Evolutionary conservation across 2,329 filamentous ascomycete genomes (phyloP), one percentile per base, ranked within the genome.

Genomic region (Coniella vitis): DNA sequence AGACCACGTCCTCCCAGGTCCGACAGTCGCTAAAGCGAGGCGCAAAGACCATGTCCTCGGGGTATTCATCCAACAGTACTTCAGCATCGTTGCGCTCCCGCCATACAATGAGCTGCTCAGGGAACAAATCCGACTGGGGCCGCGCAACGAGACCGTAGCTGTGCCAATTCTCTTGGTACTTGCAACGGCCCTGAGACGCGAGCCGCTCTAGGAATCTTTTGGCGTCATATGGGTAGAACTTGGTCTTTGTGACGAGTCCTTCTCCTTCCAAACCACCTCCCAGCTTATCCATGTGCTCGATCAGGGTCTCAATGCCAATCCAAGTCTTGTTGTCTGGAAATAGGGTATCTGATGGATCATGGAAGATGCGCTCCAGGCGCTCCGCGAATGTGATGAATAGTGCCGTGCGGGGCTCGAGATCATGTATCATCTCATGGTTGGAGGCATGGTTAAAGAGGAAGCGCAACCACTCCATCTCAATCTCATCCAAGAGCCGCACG

Each of bases 401-500:
- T 16, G 55, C 47, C 14, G 58, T 58, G 38, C 59, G 57, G 9
- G 57, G 54, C 21, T 53, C 51, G n/a, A 56, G 52, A 35, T 52
- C 47, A 37, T 38, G 29, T 20, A 57, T 45, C 54, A 61, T 60
- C n/a, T 34, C 44, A 19, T 50, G 45, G 36, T 59, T 63, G 46
- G 59, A 58, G 29, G 58, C 59, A 21, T 57, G 55, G 16, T 55
- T 57, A 17, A 60, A 57, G 17, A 68, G 48, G 7, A 63, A 63
- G 43, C 57, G 54, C 34, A 69, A 54, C 63, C 64, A 67, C 17
- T 56, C 46, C n/a, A 64, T 47, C 31, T 68, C 66, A 7, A 57
- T 51, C 25, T 56, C 53, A 38, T 55, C 54, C 13, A 65, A 29
- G 1, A 49, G 48, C 7, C 55, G 49, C 7, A 34, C 45, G 19